Evolutionary conservation across 1,139 yeast genomes (phyloP).

Genomic region (Diutina catenulata): DNA sequence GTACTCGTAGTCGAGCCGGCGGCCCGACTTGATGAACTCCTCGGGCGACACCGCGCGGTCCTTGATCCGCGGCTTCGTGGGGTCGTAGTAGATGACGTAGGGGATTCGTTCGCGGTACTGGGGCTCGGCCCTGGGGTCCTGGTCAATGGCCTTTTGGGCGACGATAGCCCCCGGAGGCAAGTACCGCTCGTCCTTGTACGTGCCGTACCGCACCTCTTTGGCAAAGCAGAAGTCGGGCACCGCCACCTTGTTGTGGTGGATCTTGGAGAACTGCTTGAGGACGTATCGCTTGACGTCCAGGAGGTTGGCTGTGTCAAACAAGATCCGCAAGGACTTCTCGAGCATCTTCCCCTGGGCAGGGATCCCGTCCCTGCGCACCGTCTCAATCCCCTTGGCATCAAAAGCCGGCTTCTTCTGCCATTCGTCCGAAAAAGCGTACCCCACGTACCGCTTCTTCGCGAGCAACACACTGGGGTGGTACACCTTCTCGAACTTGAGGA

Average conservation of each 20-base stretch:
- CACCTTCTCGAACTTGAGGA: slow-evolving; percentile 82
- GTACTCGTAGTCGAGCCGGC: slow-evolving; percentile 63
- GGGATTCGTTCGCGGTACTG: slow-evolving; percentile 86
- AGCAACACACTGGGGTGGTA: slow-evolving; percentile 76
- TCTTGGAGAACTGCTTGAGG: slow-evolving; percentile 51
- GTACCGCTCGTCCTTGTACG: slow-evolving; percentile 57
- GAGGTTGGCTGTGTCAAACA: slow-evolving; percentile 66
- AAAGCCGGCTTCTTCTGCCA: slow-evolving; percentile 50
- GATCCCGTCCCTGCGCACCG: slow-evolving; percentile 86
- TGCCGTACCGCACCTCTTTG: slow-evolving; percentile 77
- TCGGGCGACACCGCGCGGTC: slow-evolving; percentile 78
- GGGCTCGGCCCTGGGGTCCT: slow-evolving; percentile 68
- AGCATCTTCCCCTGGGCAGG: slow-evolving; percentile 84
- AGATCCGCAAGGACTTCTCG: slow-evolving; percentile 50
- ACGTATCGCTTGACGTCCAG: slow-evolving; percentile 59
- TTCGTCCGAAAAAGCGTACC: slow-evolving; percentile 54
- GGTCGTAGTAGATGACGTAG: slow-evolving; percentile 65
- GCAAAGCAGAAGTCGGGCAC: slow-evolving; percentile 86
- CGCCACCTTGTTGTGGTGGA: slow-evolving; percentile 48
- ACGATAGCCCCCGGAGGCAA: slow-evolving; percentile 90
- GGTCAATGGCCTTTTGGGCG: slow-evolving; percentile 46
- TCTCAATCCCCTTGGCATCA: slow-evolving; percentile 95
- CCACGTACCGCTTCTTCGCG: slow-evolving; percentile 87
- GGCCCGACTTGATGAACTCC: slow-evolving; percentile 39
- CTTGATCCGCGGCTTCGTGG: slow-evolving; percentile 50